Conservation (phyloP, 164 flowering plant genomes). For the Pachysandra terminalis region DNA sequence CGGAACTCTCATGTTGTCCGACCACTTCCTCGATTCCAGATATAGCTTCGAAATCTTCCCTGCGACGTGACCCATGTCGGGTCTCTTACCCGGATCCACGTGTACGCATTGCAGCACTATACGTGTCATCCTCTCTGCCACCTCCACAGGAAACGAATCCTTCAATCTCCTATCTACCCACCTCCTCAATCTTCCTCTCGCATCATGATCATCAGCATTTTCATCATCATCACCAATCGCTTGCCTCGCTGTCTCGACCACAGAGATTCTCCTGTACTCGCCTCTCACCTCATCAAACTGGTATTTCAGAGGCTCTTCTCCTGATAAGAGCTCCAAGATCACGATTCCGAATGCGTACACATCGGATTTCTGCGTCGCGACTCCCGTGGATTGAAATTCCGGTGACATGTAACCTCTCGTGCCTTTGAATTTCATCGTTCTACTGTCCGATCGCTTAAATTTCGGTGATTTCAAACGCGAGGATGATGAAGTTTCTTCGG, state of each 20-base stretch:
- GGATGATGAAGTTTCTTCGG: background rate
- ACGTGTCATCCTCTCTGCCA: constrained; percentile 53
- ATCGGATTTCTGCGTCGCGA: constrained; percentile 45
- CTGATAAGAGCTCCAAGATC: constrained; percentile 66
- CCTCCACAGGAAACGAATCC: constrained; percentile 80
- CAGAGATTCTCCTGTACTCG: too few species aligned
- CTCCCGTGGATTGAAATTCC: constrained; percentile 45
- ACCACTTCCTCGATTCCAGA: too few species aligned
- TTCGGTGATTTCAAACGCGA: constrained; percentile 13
- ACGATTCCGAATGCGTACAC: too few species aligned
- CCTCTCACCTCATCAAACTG: constrained; percentile 33
- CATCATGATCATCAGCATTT: background rate
- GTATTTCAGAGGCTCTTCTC: constrained; percentile 56
- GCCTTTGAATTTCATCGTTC: too few species aligned
- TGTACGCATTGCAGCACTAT: constrained; percentile 66
- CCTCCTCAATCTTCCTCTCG: constrained; percentile 40
- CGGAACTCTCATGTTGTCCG: too few species aligned
- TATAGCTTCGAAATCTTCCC: too few species aligned
- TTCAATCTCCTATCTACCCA: constrained; percentile 73
- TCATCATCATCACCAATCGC: constrained; percentile 25
- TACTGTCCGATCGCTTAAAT: too few species aligned
- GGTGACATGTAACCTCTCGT: constrained; percentile 85
- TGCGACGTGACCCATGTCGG: constrained; percentile 68
- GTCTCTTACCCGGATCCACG: constrained; percentile 52
- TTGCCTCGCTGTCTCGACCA: constrained; percentile 51